Evolutionary conservation across 148 eudicot species (phyloP).

Genomic region (Heliosperma pusillum): DNA sequence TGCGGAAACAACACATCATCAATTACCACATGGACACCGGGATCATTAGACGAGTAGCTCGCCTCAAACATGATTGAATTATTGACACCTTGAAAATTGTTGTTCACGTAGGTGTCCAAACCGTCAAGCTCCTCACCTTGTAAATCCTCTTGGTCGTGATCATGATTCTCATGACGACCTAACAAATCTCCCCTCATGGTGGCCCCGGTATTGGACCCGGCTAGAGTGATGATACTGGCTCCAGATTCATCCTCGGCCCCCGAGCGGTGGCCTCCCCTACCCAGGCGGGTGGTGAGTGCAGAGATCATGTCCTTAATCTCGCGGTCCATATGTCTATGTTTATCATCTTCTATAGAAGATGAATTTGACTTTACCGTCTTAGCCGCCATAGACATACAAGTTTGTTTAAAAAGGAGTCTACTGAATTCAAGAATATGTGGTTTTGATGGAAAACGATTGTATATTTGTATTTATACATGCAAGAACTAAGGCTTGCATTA

Average conservation of each 20-base stretch:
- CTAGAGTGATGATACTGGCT: slow-evolving; percentile 51
- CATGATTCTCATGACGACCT: slow-evolving; percentile 22
- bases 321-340: slow-evolving; percentile 37
- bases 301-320: slow-evolving; percentile 59
- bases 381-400: slow-evolving; percentile 15
- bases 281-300: slow-evolving; percentile 44
- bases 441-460: background rate
- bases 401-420: background rate
- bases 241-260: slow-evolving; percentile 43
- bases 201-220: slow-evolving; percentile 80
- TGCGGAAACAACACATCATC: slow-evolving; percentile 14
- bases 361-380: slow-evolving; percentile 24
- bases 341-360: slow-evolving; percentile 23
- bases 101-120: slow-evolving; percentile 58
- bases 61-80: slow-evolving; percentile 77
- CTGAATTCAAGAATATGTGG: background rate
- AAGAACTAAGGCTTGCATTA: slow-evolving; percentile 14
- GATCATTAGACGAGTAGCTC: slow-evolving; percentile 63
- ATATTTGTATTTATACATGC: slow-evolving; percentile 1
- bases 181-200: slow-evolving; percentile 52
- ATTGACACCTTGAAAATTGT: slow-evolving; percentile 78
- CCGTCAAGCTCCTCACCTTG: slow-evolving; percentile 29
- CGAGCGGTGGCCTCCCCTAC: slow-evolving; percentile 28
- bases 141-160: background rate
- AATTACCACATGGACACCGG: slow-evolving; percentile 79